Conservation (phyloP, 495 filamentous ascomycete species). For the Aspergillus indologenus region DNA sequence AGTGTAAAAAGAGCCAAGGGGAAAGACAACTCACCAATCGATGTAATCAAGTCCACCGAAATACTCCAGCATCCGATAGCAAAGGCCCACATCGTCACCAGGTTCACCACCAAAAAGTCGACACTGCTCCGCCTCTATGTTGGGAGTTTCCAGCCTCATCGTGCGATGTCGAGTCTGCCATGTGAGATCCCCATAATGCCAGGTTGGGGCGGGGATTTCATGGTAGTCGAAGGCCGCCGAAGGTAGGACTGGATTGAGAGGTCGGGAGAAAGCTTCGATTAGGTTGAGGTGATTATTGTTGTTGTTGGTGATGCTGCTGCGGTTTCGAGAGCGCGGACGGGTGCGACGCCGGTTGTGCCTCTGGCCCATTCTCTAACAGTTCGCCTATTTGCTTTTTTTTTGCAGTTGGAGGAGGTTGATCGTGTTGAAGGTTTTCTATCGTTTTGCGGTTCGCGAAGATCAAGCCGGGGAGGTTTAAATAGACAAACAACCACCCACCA, state of each 20-base stretch:
- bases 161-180: conserved; percentile 36
- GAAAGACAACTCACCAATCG: conserved; percentile 35
- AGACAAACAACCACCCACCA: conserved; percentile 11
- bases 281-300: conserved; percentile 2
- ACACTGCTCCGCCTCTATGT: conserved; percentile 37
- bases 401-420: neutral
- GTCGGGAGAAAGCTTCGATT: conserved; percentile 15
- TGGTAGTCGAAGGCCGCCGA: conserved; percentile 13
- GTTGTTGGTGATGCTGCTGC: conserved; percentile 13
- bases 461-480: conserved; percentile 6
- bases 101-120: conserved; percentile 48
- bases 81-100: conserved; percentile 44
- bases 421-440: neutral
- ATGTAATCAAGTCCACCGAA: conserved; percentile 50
- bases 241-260: conserved; percentile 13
- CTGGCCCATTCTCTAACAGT: conserved; percentile 41
- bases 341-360: conserved; percentile 49
- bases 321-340: conserved; percentile 40
- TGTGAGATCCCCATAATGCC: conserved; percentile 40
- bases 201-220: conserved; percentile 36
- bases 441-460: neutral
- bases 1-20: neutral
- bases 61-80: conserved; percentile 48
- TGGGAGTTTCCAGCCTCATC: conserved; percentile 23
- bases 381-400: conserved; percentile 15